These are phyloP conservation scores for Candida mesenterica DNA, from an alignment of 1,139 yeast species.

Conservation along the genomic window DNA sequence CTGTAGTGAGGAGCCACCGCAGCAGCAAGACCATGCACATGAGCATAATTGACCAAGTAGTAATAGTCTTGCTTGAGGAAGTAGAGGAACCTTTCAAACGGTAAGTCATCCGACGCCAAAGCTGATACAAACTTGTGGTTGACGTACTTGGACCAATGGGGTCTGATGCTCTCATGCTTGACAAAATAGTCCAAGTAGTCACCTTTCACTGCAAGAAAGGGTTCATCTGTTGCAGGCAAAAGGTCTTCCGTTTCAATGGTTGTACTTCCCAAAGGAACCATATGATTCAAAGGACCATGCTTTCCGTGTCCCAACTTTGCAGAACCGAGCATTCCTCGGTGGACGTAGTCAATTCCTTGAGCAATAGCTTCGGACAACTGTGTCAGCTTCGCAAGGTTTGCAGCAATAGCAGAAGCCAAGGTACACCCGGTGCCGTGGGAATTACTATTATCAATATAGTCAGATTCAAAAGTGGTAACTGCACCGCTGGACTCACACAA, in stretches of 20 bases:
- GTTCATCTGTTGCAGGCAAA: too few relatives aligned
- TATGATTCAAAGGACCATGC: conserved; percentile 76
- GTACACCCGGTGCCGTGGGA: conserved; percentile 96
- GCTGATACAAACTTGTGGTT: conserved; percentile 60
- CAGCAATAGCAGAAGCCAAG: conserved; percentile 75
- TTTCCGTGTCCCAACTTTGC: conserved; percentile 50
- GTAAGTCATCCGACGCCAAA: conserved; percentile 53
- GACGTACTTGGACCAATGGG: conserved; percentile 57
- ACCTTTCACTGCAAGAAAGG: neutral
- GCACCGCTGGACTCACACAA: conserved; percentile 49
- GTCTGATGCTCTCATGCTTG: conserved; percentile 53
- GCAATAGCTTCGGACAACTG: conserved; percentile 49
- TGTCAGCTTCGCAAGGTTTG: conserved; percentile 61
- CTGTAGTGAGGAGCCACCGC: conserved; percentile 58
- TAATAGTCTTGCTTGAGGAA: conserved; percentile 72
- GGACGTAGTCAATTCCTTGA: conserved; percentile 63
- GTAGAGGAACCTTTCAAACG: conserved; percentile 50
- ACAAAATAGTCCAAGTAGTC: conserved; percentile 50
- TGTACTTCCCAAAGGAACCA: conserved; percentile 14
- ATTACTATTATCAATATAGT: conserved; percentile 47
- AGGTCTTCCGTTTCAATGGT: neutral
- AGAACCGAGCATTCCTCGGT: conserved; percentile 50
- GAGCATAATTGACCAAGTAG: conserved; percentile 67
- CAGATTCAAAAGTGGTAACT: conserved; percentile 49
- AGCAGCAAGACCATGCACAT: conserved; percentile 64